phyloP scores from a whole-genome alignment of 352 stramenopile genomes.

The Phytophthora chlamydospora region DNA sequence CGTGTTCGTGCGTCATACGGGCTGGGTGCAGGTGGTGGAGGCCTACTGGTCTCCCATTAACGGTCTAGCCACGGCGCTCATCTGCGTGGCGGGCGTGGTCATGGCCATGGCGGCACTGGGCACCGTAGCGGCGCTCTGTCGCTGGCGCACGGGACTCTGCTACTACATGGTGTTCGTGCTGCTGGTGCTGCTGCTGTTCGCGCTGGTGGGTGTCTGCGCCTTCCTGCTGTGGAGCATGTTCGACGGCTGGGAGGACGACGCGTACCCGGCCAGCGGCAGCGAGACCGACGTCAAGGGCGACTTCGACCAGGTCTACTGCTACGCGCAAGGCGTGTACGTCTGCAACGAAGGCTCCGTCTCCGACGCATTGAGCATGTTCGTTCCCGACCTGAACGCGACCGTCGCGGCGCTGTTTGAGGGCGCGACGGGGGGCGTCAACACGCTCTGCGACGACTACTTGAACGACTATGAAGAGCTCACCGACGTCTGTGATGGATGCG shows the following conservation, averaged over 20 bases:
- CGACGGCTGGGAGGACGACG: slow-evolving; percentile 45
- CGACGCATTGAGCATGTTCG: slow-evolving; percentile 57
- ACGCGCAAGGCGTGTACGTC: slow-evolving; percentile 70
- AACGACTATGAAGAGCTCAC: slow-evolving; percentile 42
- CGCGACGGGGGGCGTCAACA: slow-evolving; percentile 56
- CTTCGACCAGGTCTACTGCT: slow-evolving; percentile 77
- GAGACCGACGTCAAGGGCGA: slow-evolving; percentile 51
- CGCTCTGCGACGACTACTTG: slow-evolving; percentile 56
- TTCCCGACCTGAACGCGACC: slow-evolving; percentile 40
- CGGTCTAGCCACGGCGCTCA: slow-evolving; percentile 49
- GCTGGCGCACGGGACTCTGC: slow-evolving; percentile 56
- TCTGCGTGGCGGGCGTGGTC: slow-evolving; percentile 54
- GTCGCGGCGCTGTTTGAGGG: slow-evolving; percentile 41
- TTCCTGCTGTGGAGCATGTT: slow-evolving; percentile 57
- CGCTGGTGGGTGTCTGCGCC: slow-evolving; percentile 44
- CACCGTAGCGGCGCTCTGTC: slow-evolving; percentile 56
- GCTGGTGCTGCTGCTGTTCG: slow-evolving; percentile 58
- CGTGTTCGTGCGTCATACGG: slow-evolving; percentile 47
- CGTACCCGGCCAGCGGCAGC: slow-evolving; percentile 49
- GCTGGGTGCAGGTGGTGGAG: slow-evolving; percentile 60
- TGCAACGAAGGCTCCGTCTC: slow-evolving; percentile 58
- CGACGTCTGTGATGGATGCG: slow-evolving; percentile 60
- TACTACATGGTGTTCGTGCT: slow-evolving; percentile 61
- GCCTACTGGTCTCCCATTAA: slow-evolving; percentile 53
- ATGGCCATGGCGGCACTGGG: slow-evolving; percentile 61